Percentiles rank a stretch among this genome's conserved stretches.
phyloP scores from a whole-genome alignment of 306 rosid species.

The Albizia julibrissin region DNA sequence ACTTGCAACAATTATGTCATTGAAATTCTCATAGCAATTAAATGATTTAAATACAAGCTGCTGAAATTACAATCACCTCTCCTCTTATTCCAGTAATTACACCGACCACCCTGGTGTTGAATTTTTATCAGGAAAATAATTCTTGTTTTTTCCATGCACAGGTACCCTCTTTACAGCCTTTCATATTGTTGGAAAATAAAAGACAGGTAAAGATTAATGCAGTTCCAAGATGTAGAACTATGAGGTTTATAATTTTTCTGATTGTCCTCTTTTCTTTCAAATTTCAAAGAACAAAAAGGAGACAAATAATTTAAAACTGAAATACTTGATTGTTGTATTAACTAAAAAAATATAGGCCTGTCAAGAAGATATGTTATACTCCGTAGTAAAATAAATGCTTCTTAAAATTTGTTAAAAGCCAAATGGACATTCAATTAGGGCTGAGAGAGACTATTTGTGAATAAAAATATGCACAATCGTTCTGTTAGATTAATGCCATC shows the following conservation, averaged over 20 bases:
- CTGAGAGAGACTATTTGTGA: not conserved
- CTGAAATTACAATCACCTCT: not conserved
- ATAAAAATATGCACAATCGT: not conserved
- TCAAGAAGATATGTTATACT: not conserved
- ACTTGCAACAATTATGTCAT: not conserved
- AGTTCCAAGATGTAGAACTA: not conserved
- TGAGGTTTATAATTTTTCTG: not conserved
- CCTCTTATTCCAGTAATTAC: not conserved
- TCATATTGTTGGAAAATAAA: not conserved
- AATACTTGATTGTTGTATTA: not conserved
- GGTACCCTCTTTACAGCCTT: not conserved
- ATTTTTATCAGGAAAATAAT: not conserved
- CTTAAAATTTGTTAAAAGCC: not conserved
- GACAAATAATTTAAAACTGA: not conserved
- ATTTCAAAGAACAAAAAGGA: not conserved
- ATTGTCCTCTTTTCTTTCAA: not conserved
- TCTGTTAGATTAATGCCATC: constrained; percentile 10
- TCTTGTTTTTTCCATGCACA: not conserved
- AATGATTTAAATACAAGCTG: not conserved
- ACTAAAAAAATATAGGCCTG: not conserved
- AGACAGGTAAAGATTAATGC: not conserved
- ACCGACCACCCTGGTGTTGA: not conserved
- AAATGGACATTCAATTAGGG: not conserved
- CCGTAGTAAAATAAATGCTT: not conserved
- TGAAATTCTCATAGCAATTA: not conserved